phyloP scores from a whole-genome alignment of 371 early-diverging fungal genomes.

The Mortierella sp. region DNA sequence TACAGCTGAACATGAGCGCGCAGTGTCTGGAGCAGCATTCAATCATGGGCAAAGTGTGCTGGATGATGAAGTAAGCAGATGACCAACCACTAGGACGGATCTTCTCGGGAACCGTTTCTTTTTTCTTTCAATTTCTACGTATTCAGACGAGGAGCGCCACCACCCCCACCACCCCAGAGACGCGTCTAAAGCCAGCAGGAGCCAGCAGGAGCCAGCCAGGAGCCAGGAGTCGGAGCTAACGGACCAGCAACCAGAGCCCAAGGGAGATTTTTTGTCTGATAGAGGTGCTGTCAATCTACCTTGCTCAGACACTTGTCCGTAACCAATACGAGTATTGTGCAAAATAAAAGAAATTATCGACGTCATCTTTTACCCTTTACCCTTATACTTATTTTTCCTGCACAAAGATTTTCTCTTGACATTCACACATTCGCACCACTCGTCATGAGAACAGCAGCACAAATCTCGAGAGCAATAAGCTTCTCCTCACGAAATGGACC shows the following conservation, averaged over 20 bases:
- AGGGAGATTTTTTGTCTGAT: slow-evolving; percentile 3
- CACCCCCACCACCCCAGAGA: slow-evolving; percentile 59
- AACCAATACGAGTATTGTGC: neutral
- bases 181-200: too few relatives aligned
- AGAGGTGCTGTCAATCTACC: neutral
- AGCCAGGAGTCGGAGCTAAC: slow-evolving; percentile 16
- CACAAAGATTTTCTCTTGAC: neutral
- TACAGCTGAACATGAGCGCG: neutral
- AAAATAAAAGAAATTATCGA: neutral
- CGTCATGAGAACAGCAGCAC: slow-evolving; percentile 10
- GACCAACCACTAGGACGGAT: slow-evolving; percentile 57
- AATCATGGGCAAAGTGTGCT: slow-evolving; percentile 22
- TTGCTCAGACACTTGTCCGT: neutral
- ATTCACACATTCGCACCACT: slow-evolving; percentile 2
- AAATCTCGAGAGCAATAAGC: neutral
- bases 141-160: slow-evolving; percentile 54
- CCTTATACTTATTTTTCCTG: neutral
- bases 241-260: slow-evolving; percentile 9
- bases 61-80: slow-evolving; percentile 37
- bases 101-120: slow-evolving; percentile 51
- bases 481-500: neutral
- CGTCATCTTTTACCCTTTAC: neutral
- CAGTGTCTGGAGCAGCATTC: slow-evolving; percentile 16
- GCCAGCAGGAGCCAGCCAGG: slow-evolving; percentile 30
- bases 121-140: slow-evolving; percentile 26